Conservation (phyloP, 495 filamentous ascomycete genomes). For the Letharia columbiana region DNA sequence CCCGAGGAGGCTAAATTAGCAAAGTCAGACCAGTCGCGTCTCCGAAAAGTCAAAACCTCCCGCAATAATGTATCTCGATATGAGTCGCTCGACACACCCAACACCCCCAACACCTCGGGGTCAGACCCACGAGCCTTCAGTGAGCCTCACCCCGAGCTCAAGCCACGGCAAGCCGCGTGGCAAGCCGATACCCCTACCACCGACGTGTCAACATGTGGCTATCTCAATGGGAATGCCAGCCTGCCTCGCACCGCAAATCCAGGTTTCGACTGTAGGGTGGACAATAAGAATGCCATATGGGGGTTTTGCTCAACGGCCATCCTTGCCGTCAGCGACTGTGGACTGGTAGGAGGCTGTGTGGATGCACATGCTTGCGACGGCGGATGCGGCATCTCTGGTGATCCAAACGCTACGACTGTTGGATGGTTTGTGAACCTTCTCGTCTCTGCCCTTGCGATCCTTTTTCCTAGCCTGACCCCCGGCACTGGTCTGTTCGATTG, state of each 20-base stretch:
- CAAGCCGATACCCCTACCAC: not conserved
- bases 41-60: not conserved
- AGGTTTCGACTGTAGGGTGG: constrained; percentile 7
- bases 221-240: not conserved
- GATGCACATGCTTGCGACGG: constrained; percentile 3
- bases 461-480: not conserved
- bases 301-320: constrained; percentile 11
- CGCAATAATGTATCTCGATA: not conserved
- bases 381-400: constrained; percentile 7
- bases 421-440: constrained; percentile 4
- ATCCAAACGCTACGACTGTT: constrained; percentile 1
- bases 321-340: constrained; percentile 6
- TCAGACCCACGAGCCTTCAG: not conserved
- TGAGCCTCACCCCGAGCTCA: not conserved
- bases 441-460: not conserved
- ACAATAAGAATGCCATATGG: constrained; percentile 12
- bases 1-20: not conserved
- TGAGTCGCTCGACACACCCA: not conserved
- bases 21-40: not conserved
- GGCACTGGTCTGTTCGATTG: not conserved
- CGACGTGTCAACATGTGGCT: not conserved
- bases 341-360: constrained; percentile 7
- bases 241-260: not conserved
- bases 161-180: not conserved
- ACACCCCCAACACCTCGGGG: not conserved